Base-by-base conservation (phyloP, 768 basidiomycete species). In the Dictyophora rubrovolvata region DNA sequence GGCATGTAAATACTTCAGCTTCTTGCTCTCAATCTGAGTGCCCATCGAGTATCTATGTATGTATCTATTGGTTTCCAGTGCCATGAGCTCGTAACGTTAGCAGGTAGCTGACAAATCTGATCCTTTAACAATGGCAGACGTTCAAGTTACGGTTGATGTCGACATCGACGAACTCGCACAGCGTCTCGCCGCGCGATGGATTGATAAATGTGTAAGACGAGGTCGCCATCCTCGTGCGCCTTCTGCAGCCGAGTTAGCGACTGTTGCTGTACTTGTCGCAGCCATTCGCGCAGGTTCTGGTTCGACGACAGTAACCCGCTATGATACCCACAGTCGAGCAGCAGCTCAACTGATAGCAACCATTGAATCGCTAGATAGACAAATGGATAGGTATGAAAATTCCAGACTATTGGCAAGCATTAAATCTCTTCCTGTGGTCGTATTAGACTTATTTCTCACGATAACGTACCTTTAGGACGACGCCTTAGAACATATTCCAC, bases 371-470 rank as follows among this genome's bases (percentile, higher is more conserved):
- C 52, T 66, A 23, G 65, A 69, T 55, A 33, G 37, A 23, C 59
- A 64, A 50, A 65, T 68, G 61, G 66, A 69, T 48, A 50, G n/a
- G 9, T 69, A 66, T 35, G 68, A 69, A 60, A 34, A 61, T 10
- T 22, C 46, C 5, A 59, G 56, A 21, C 48, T 68, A 33, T 60
- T 63, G 52, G 67, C 64, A 36, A 22, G 60, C 14, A 20, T 42
- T 42, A 12, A 42, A 42, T 12, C 42, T n/a, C n/a, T 42, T 56
- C 47, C 5, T 4, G 10, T 22, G 23, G 10, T 21, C 18, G 48
- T 52, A 18, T 20, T 28, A 36, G 48, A 48, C 21, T 50, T 9
- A 18, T 17, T 48, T 9, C 4, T 3, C 42, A 42, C 14, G 14
- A 37, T 42, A 3, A 42, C 12, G 10, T 42, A n/a, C 12, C 11